Conservation (phyloP, 1,284 basidiomycete genomes). For the Irpex lacteus region DNA sequence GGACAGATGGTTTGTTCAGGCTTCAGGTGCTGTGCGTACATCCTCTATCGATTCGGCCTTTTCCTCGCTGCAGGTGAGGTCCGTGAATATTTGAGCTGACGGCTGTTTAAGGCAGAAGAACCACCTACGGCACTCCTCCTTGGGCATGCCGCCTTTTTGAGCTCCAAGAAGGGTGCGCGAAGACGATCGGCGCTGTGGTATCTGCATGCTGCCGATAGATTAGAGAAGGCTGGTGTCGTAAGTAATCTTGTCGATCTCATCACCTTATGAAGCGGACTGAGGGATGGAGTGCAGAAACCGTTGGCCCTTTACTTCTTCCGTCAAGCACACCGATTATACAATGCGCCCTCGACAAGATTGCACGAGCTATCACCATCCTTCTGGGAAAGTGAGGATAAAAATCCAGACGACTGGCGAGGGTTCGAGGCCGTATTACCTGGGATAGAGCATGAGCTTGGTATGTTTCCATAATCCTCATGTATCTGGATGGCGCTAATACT, state of each 20-base stretch:
- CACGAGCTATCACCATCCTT: slow-evolving; percentile 66
- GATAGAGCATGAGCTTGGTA: slow-evolving; percentile 77
- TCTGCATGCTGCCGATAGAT: slow-evolving; percentile 62
- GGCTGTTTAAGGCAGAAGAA: slow-evolving; percentile 65
- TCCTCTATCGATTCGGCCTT: slow-evolving; percentile 3
- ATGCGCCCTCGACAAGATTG: slow-evolving; percentile 41
- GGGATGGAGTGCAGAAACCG: slow-evolving; percentile 55
- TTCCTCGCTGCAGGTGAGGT: background rate
- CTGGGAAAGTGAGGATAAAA: slow-evolving; percentile 65
- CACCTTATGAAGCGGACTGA: slow-evolving; percentile 3
- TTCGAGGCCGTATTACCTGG: slow-evolving; percentile 66
- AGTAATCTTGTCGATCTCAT: slow-evolving; percentile 25
- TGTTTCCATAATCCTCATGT: slow-evolving; percentile 10
- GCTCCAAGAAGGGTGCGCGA: slow-evolving; percentile 49
- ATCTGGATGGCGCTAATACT: background rate
- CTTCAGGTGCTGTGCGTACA: slow-evolving; percentile 67
- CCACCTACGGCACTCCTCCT: slow-evolving; percentile 70
- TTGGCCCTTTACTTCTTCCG: slow-evolving; percentile 77
- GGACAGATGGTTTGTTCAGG: slow-evolving; percentile 79
- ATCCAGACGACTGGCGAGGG: slow-evolving; percentile 36
- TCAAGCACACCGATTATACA: slow-evolving; percentile 62
- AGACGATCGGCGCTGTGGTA: slow-evolving; percentile 76
- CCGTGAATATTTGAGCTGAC: background rate
- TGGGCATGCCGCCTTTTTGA: slow-evolving; percentile 72
- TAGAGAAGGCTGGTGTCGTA: slow-evolving; percentile 81